Percentiles rank a stretch among this genome's conserved stretches.
phyloP scores from a whole-genome alignment of 352 stramenopile species.

The Thraustotheca clavata region DNA sequence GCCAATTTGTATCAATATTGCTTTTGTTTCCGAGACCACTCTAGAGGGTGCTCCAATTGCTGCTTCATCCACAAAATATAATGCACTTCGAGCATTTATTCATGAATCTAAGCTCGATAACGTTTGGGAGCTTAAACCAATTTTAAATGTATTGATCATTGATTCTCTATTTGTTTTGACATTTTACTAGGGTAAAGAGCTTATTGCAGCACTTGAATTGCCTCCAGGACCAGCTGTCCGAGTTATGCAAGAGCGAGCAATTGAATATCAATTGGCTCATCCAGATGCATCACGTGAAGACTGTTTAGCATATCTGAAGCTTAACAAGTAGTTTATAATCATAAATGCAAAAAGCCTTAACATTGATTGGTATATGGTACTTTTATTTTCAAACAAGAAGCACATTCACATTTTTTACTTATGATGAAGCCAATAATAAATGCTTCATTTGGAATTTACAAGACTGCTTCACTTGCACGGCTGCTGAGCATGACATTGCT shows the following conservation, averaged over 20 bases:
- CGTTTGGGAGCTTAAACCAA: conserved; percentile 55
- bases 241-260: conserved; percentile 40
- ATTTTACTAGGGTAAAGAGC: conserved; percentile 46
- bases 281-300: conserved; percentile 45
- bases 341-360: too few relatives aligned
- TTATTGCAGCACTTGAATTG: conserved; percentile 48
- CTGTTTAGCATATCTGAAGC: conserved; percentile 39
- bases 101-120: conserved; percentile 26
- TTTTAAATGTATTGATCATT: conserved; percentile 47
- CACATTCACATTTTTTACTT: too few relatives aligned
- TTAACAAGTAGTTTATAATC: too few relatives aligned
- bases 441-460: too few relatives aligned
- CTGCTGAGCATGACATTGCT: neutral
- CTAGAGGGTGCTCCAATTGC: conserved; percentile 17
- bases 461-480: neutral
- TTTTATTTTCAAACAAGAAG: too few relatives aligned
- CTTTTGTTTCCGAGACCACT: conserved; percentile 42
- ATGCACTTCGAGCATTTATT: conserved; percentile 30
- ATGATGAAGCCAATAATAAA: too few relatives aligned
- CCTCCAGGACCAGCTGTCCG: conserved; percentile 55
- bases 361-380: too few relatives aligned
- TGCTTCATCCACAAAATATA: conserved; percentile 27
- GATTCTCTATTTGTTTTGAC: neutral
- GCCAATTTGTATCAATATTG: conserved; percentile 44
- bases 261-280: conserved; percentile 52